These are phyloP conservation scores for Buxus sempervirens DNA, from an alignment of 164 flowering plant species.

Conservation along the genomic window DNA sequence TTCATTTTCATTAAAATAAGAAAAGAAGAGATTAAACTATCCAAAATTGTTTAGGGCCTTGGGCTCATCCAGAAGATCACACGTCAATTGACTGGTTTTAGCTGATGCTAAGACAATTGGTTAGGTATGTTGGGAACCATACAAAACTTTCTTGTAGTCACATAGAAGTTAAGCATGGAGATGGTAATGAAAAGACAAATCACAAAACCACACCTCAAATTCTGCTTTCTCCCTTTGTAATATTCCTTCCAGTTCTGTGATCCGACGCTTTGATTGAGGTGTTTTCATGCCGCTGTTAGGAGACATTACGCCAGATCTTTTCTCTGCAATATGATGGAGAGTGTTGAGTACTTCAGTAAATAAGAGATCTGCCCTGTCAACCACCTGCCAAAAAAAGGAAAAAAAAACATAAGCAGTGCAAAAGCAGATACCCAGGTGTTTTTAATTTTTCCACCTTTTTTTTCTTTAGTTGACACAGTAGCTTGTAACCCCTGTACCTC, in stretches of 20 bases:
- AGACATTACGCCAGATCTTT: slow-evolving; percentile 25
- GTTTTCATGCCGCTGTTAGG: slow-evolving; percentile 25
- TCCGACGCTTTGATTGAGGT: slow-evolving; percentile 46
- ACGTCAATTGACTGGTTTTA: background rate
- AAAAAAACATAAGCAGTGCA: slow-evolving; percentile 2
- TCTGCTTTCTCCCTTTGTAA: slow-evolving; percentile 72
- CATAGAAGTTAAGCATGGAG: background rate
- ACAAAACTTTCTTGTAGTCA: background rate
- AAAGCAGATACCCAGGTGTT: too few species aligned
- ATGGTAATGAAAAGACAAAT: background rate
- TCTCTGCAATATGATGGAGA: slow-evolving; percentile 55
- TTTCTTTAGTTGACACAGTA: background rate
- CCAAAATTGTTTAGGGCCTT: background rate
- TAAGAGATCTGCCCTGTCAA: slow-evolving; percentile 57
- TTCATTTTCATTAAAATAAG: too few species aligned
- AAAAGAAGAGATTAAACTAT: too few species aligned
- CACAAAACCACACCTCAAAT: slow-evolving; percentile 59
- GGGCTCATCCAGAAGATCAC: background rate
- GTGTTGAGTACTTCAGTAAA: slow-evolving; percentile 76
- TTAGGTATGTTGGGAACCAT: background rate
- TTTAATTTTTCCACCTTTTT: background rate
- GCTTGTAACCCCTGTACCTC: slow-evolving; percentile 44
- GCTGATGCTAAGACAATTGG: background rate
- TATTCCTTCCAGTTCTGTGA: slow-evolving; percentile 60
- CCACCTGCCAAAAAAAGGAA: slow-evolving; percentile 51